These are phyloP conservation scores for Xenoacremonium recifei DNA, from an alignment of 2,329 filamentous ascomycete species.

Conservation along the genomic window DNA sequence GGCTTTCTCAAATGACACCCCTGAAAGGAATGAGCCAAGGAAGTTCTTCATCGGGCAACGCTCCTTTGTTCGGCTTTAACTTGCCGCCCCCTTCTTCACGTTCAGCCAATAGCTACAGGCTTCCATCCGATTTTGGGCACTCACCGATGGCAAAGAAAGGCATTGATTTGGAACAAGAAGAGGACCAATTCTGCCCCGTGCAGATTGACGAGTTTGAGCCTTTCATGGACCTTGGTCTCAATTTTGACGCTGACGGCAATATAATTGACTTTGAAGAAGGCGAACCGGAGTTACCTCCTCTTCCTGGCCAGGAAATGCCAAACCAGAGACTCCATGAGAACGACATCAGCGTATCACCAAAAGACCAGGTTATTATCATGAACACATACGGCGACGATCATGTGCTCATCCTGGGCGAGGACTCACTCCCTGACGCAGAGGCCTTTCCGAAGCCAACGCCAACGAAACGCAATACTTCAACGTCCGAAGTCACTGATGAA, in stretches of 20 bases:
- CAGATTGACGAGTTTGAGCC: slow-evolving; percentile 38
- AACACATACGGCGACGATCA: slow-evolving; percentile 29
- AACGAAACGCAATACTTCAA: slow-evolving; percentile 8
- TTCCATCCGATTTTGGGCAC: slow-evolving; percentile 34
- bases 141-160: slow-evolving; percentile 17
- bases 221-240: slow-evolving; percentile 42
- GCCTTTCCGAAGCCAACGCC: slow-evolving; percentile 29
- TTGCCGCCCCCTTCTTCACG: slow-evolving; percentile 35
- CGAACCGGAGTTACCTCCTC: slow-evolving; percentile 41
- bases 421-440: slow-evolving; percentile 37
- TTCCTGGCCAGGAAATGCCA: slow-evolving; percentile 25
- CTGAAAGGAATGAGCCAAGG: slow-evolving; percentile 25
- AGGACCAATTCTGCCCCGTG: slow-evolving; percentile 36
- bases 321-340: slow-evolving; percentile 8
- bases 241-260: slow-evolving; percentile 53
- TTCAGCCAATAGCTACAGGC: slow-evolving; percentile 29
- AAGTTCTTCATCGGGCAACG: slow-evolving; percentile 28
- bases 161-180: slow-evolving; percentile 18
- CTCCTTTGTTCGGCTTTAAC: slow-evolving; percentile 28
- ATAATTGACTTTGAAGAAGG: slow-evolving; percentile 39
- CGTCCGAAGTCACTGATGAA: slow-evolving; percentile 19
- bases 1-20: slow-evolving; percentile 46
- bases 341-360: slow-evolving; percentile 9
- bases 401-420: slow-evolving; percentile 37
- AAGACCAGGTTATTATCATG: slow-evolving; percentile 3